Base-by-base conservation (phyloP, 257 asterid genomes). In the Solanum chmielewskii region DNA sequence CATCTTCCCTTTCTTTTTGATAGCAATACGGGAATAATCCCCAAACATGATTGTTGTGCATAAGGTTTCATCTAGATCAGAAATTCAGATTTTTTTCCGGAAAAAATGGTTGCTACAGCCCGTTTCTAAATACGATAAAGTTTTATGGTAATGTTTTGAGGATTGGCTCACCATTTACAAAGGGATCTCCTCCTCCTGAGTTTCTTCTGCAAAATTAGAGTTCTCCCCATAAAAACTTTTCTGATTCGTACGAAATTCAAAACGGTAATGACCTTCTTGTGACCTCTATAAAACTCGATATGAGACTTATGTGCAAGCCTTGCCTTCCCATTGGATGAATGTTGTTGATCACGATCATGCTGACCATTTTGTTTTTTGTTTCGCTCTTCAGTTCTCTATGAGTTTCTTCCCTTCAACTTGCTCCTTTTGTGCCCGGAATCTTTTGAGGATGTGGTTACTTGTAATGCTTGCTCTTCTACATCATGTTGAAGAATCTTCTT, bases 21-120 rank as follows among this genome's bases (percentile, higher is more conserved):
- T 11, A 21, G 1, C 11, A 11, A 87, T 16, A 2, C 1, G 47
- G 1, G 85, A 87, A 9, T 62, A 12, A 47, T 88, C 64, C 3
- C 88, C 88, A 78, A 89, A 86, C 25, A 25, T 82, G 5, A 91
- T 71, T 15, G 27, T 69, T 6, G 20, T 13, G 5, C n/a, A 59
- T 29, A 59, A 87, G 0, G 45, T 5, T 64, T 89, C 83, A 13
- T 87, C 68, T 9, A 87, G 6, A 77, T 75, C 16, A 15, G 20
- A 49, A 49, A 15, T 49, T 9, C 21, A 49, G 1, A 0, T 47
- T 47, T 47, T 47, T 60, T 71, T 37, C 88, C 39, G 52, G 78
- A 9, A 86, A 86, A 86, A 77, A 23, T 86, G 87, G 37, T 82
- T 86, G 21, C 83, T 83, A 35, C 85, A 88, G 1, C 90, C 33